Evolutionary conservation across 179 eudicot species (phyloP).

Genomic region (Beta macrorhiza): DNA sequence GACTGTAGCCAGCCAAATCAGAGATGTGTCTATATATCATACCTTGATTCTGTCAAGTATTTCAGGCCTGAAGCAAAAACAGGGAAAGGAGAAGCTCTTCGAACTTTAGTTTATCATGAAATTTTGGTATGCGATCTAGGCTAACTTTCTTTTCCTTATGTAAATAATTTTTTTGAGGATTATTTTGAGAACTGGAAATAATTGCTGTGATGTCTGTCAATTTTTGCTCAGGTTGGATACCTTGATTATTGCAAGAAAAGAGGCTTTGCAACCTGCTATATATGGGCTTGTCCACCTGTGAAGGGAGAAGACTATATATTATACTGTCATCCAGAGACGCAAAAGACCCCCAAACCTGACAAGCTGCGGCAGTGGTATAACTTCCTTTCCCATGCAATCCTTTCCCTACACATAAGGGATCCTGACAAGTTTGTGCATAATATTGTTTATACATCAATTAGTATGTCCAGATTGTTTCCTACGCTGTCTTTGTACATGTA

Average conservation of each 20-base stretch:
- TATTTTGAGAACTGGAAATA: background rate
- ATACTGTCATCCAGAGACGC: constrained; percentile 79
- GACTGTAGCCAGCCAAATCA: constrained; percentile 73
- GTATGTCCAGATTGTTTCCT: background rate
- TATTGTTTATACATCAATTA: background rate
- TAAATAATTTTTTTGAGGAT: background rate
- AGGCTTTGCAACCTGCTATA: constrained; percentile 84
- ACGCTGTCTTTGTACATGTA: background rate
- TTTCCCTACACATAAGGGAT: background rate
- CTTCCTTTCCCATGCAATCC: constrained; percentile 2
- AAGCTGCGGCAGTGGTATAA: constrained; percentile 78
- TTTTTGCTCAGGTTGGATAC: constrained; percentile 66
- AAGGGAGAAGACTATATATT: constrained; percentile 83
- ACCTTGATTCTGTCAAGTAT: constrained; percentile 92
- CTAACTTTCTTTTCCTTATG: background rate
- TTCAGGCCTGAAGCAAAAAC: constrained; percentile 71
- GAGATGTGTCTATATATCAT: constrained; percentile 75
- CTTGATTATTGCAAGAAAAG: constrained; percentile 89
- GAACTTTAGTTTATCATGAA: constrained; percentile 88
- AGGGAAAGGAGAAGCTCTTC: constrained; percentile 76
- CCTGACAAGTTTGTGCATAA: background rate
- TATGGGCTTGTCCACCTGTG: constrained; percentile 92
- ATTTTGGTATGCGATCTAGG: constrained; percentile 54
- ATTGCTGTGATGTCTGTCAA: constrained; percentile 8
- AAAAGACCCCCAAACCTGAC: constrained; percentile 70